Base-by-base conservation (phyloP, 495 filamentous ascomycete species). In the Tuber indicum region DNA sequence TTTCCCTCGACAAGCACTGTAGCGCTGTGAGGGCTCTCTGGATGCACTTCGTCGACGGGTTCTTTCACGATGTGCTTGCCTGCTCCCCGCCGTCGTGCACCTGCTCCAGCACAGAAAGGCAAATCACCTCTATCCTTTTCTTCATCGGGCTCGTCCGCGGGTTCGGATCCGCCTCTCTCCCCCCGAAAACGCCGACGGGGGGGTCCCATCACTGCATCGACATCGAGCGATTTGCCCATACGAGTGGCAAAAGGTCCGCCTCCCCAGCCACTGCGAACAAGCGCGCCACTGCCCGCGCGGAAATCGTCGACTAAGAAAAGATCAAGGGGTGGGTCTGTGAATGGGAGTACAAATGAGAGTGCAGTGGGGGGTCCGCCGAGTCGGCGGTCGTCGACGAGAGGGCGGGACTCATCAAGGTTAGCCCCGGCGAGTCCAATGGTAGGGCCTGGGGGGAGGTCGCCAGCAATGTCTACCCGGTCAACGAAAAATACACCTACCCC, bases 41-140 rank as follows among this genome's bases (percentile, higher is more conserved):
- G 77, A 79, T 79, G 77, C 72, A 78, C 77, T 73, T 19, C 45
- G 71, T 62, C 75, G 71, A 21, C 62, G 75, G 32, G 39, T 46
- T 72, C 76, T 47, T 69, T 49, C 66, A 71, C 77, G 23, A 80
- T 80, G 78, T 80, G 78, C 58, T 58, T 80, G 16, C 73, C 78
- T 36, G 74, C 78, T 72, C 73, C 74, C 62, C 74, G 77, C 42
- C 78, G 74, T 47, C 77, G 77, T 26, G 52, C 52, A 12, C 77
- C 70, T 70, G 75, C 77, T 47, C 74, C 77, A 47, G 75, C 72
- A 46, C 19, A 62, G 36, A 78, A 46, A 17, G 78, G 73, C 45
- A 80, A 80, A 52, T 76, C 77, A 12, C 78, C 77, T 26, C 78
- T 76, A 10, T 80, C 78, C 32, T 80, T 75, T 36, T 78, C 78